Percentiles rank a stretch among this genome's conserved stretches.
phyloP scores from a whole-genome alignment of 2,329 filamentous ascomycete genomes.

The Chaetomium olivaceum region DNA sequence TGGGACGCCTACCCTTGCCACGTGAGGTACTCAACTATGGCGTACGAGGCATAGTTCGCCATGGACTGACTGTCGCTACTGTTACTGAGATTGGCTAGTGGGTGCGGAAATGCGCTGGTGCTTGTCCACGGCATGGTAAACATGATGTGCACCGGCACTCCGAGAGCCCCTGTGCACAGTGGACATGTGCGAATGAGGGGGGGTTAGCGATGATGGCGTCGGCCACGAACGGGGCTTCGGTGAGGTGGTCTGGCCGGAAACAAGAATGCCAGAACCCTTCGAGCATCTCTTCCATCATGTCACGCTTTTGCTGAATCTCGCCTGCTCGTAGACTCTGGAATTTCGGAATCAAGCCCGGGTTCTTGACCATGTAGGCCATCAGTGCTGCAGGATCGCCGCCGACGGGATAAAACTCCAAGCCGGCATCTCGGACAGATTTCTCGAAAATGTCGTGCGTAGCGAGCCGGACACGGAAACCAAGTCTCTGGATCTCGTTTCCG shows the following conservation, averaged over 20 bases:
- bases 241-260: slow-evolving; percentile 58
- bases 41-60: slow-evolving; percentile 80
- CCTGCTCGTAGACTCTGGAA: slow-evolving; percentile 74
- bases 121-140: slow-evolving; percentile 96
- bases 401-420: slow-evolving; percentile 72
- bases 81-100: slow-evolving; percentile 73
- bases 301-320: slow-evolving; percentile 71
- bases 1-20: slow-evolving; percentile 66
- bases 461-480: slow-evolving; percentile 69
- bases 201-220: slow-evolving; percentile 79
- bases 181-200: slow-evolving; percentile 72
- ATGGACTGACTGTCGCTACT: slow-evolving; percentile 62
- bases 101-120: slow-evolving; percentile 81
- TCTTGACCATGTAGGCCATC: slow-evolving; percentile 90
- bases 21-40: slow-evolving; percentile 83
- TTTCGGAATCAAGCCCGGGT: slow-evolving; percentile 80
- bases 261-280: slow-evolving; percentile 84
- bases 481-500: slow-evolving; percentile 62
- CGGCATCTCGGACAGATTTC: slow-evolving; percentile 66
- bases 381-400: slow-evolving; percentile 72
- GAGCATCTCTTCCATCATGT: slow-evolving; percentile 74
- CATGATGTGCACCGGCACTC: slow-evolving; percentile 78
- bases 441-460: slow-evolving; percentile 71
- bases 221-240: slow-evolving; percentile 70
- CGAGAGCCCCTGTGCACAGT: slow-evolving; percentile 73